Evolutionary conservation across 805 yeast species (phyloP).

Genomic region (Ogataea nakhonphanomensis): DNA sequence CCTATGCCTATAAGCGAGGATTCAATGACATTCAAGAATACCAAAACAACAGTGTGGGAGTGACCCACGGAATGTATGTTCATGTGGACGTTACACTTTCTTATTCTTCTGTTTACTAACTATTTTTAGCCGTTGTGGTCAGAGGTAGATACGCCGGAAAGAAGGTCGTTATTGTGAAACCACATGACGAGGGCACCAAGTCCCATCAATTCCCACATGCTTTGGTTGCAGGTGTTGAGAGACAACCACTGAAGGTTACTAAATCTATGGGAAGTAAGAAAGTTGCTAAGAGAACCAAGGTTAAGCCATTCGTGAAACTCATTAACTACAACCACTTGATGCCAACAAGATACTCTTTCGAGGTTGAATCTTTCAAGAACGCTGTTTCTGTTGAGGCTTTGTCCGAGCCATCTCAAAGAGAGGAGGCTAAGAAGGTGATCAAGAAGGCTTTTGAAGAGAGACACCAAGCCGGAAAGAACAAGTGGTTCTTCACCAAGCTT

Average conservation of each 20-base stretch:
- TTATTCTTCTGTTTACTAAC: conserved; percentile 30
- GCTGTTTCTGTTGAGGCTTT: conserved; percentile 90
- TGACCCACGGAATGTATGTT: no score
- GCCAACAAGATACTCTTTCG: conserved; percentile 99
- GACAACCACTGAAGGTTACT: conserved; percentile 96
- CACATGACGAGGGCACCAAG: conserved; percentile 98
- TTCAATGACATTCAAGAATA: no score
- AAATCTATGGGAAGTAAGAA: conserved; percentile 94
- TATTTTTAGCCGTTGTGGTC: conserved; percentile 83
- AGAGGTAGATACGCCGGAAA: conserved; percentile 99
- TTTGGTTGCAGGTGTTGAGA: conserved; percentile 98
- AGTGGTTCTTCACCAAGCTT: conserved; percentile 97
- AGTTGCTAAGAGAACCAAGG: conserved; percentile 94
- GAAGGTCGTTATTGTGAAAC: conserved; percentile 98
- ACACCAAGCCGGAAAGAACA: conserved; percentile 99
- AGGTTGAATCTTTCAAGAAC: conserved; percentile 92
- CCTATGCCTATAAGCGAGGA: no score
- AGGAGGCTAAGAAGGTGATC: conserved; percentile 98
- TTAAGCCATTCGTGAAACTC: conserved; percentile 98
- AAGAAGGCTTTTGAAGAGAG: conserved; percentile 99
- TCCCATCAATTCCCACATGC: conserved; percentile 99
- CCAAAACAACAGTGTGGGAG: no score
- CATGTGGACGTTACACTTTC: no score
- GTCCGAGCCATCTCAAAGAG: conserved; percentile 96
- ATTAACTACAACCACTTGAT: conserved; percentile 99